Evolutionary conservation across 2,329 filamentous ascomycete genomes (phyloP).

Genomic region (Diaporthe aspalathi): DNA sequence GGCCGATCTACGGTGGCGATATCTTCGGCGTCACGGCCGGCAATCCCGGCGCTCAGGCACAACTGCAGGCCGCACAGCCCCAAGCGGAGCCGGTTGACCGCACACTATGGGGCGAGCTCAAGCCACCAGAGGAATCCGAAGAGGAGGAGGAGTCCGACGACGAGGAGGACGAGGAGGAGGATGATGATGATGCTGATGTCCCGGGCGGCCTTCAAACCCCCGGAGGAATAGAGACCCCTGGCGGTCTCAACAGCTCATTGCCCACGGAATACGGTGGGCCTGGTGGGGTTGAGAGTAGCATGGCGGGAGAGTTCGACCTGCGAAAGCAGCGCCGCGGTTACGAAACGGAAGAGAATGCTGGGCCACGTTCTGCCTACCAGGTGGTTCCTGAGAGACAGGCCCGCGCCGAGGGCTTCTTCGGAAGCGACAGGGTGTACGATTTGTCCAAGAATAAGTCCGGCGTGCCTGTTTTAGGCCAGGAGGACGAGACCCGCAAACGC

Average conservation of each 20-base stretch:
- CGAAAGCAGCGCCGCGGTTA: constrained; percentile 87
- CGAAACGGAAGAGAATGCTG: constrained; percentile 82
- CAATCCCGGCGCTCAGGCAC: constrained; percentile 45
- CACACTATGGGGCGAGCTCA: constrained; percentile 91
- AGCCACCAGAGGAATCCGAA: constrained; percentile 79
- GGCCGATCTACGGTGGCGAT: constrained; percentile 92
- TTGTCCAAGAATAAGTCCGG: constrained; percentile 67
- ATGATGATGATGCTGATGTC: constrained; percentile 71
- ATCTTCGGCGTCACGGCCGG: constrained; percentile 81
- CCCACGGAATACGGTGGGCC: constrained; percentile 80
- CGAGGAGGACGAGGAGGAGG: constrained; percentile 77
- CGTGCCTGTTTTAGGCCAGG: constrained; percentile 81
- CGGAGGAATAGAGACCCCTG: constrained; percentile 82
- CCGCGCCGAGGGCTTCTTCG: constrained; percentile 92
- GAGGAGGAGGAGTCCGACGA: constrained; percentile 73
- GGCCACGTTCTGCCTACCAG: constrained; percentile 85
- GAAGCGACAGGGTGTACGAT: constrained; percentile 93
- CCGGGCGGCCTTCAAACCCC: constrained; percentile 78
- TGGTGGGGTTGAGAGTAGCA: constrained; percentile 75
- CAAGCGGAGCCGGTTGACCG: constrained; percentile 85
- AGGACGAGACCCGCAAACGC: constrained; percentile 81
- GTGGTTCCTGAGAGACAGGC: constrained; percentile 91
- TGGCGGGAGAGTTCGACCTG: constrained; percentile 89
- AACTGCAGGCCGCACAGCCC: constrained; percentile 52
- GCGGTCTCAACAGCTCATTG: constrained; percentile 82